Evolutionary conservation across 208 protist genomes (phyloP).

Genomic region (Phytomonas francai): DNA sequence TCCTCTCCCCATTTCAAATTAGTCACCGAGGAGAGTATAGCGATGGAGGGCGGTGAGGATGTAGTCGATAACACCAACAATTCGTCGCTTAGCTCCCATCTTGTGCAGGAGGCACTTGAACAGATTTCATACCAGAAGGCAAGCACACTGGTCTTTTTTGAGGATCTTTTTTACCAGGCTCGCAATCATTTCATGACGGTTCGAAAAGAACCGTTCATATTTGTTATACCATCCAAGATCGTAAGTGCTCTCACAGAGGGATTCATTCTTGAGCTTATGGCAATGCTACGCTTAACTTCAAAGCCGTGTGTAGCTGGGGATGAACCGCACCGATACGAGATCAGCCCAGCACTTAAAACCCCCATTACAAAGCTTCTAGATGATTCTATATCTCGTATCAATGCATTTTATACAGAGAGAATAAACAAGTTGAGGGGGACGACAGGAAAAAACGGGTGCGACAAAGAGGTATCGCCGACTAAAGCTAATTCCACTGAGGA

Average conservation of each 20-base stretch:
- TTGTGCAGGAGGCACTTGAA: constrained; percentile 38
- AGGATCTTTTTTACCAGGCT: constrained; percentile 73
- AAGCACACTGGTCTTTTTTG: constrained; percentile 31
- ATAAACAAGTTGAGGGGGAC: constrained; percentile 10
- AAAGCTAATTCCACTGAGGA: too few species aligned
- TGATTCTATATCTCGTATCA: constrained; percentile 17
- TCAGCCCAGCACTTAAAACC: constrained; percentile 15
- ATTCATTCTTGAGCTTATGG: constrained; percentile 44
- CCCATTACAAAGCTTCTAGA: constrained; percentile 25
- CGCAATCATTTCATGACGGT: constrained; percentile 51
- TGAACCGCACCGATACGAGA: constrained; percentile 12
- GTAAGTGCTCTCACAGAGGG: constrained; percentile 21
- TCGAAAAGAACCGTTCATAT: constrained; percentile 23
- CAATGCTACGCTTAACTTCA: constrained; percentile 20
- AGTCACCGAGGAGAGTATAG: not conserved
- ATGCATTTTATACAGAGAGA: constrained; percentile 8
- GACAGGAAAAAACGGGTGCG: not conserved
- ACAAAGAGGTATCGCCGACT: too few species aligned
- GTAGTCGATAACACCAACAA: constrained; percentile 9
- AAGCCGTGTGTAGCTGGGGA: not conserved
- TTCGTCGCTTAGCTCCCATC: constrained; percentile 19
- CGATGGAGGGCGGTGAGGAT: not conserved
- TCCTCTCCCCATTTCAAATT: not conserved
- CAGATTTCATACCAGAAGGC: constrained; percentile 32
- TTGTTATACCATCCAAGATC: constrained; percentile 12